Evolutionary conservation across 192 early-diverging fungal species (phyloP).

Genomic region (Backusella sp.): DNA sequence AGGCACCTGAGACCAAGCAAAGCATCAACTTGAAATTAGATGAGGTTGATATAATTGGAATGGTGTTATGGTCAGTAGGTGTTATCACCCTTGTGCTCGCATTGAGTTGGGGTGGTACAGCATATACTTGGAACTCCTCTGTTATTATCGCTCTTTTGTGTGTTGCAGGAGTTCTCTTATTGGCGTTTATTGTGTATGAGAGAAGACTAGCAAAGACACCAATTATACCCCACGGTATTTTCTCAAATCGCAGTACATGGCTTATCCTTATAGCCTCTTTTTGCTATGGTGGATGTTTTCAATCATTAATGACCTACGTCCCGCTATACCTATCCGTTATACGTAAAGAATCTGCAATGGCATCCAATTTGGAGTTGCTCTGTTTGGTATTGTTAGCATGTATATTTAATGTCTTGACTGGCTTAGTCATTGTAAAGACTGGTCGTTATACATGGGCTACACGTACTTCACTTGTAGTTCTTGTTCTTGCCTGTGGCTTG

Average conservation of each 20-base stretch:
- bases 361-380: constrained; percentile 30
- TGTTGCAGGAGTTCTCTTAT: constrained; percentile 18
- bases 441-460: constrained; percentile 32
- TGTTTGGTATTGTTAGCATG: constrained; percentile 34
- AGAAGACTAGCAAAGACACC: constrained; percentile 15
- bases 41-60: constrained; percentile 51
- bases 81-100: constrained; percentile 50
- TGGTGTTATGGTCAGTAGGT: constrained; percentile 37
- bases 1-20: constrained; percentile 12
- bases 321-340: constrained; percentile 32
- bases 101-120: constrained; percentile 56
- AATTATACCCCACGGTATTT: constrained; percentile 26
- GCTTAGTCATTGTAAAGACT: constrained; percentile 30
- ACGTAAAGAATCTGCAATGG: constrained; percentile 17
- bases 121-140: constrained; percentile 37
- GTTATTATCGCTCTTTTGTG: constrained; percentile 22
- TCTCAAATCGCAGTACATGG: constrained; percentile 28
- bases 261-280: constrained; percentile 24
- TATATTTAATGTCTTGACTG: constrained; percentile 31
- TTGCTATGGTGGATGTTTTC: constrained; percentile 34
- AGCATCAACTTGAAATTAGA: constrained; percentile 28
- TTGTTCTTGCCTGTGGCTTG: constrained; percentile 25
- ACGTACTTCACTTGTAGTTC: constrained; percentile 12
- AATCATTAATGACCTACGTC: constrained; percentile 34
- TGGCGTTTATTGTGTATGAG: constrained; percentile 18